Base-by-base conservation (phyloP, 2,329 filamentous ascomycete genomes). In the Remersonia thermophila region DNA sequence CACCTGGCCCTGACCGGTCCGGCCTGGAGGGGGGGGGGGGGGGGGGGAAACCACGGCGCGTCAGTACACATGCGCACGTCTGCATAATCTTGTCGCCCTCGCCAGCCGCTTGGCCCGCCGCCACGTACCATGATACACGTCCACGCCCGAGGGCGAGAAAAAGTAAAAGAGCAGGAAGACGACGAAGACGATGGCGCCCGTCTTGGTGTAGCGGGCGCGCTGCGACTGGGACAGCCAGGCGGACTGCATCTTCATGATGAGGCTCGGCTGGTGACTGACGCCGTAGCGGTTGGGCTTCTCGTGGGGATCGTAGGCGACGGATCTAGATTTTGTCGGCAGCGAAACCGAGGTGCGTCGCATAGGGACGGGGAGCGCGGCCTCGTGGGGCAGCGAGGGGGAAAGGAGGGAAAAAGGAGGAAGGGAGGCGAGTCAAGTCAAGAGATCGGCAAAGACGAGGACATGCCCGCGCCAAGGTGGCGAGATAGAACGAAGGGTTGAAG, bases 261-360 rank as follows among this genome's bases (percentile, higher is more conserved):
- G 57, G 51, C 61, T 61, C 50, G 57, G 54, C 48, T 64, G 59
- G 20, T 42, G 61, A 47, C 63, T 59, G 49, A 62, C 57, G 45
- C 55, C 48, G 61, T 79, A 79, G 51, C 75, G 70, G 51, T 64
- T 71, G 50, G 69, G 67, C 54, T 80, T 80, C 59, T 80, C 75
- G 71, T 73, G 60, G 44, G 71, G 73, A 53, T 80, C 75, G 67
- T 65, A 61, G 50, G 62, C 65, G 53, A 63, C 57, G 53, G 73
- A 69, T 60, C 73, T 58, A 53, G 73, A 69, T 60, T 73, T 71
- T 27, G 70, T 76, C 55, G 73, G 71, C 56, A 77, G 57, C 53
- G 74, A 77, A 42, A 76, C 70, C 45, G 73, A 77, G 55, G 71
- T 72, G 62, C 72, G 74, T 67, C 73, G 70, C 75, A 80, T 80